Base-by-base conservation (phyloP, 2,329 filamentous ascomycete species). In the Pestalotiopsis sp. region DNA sequence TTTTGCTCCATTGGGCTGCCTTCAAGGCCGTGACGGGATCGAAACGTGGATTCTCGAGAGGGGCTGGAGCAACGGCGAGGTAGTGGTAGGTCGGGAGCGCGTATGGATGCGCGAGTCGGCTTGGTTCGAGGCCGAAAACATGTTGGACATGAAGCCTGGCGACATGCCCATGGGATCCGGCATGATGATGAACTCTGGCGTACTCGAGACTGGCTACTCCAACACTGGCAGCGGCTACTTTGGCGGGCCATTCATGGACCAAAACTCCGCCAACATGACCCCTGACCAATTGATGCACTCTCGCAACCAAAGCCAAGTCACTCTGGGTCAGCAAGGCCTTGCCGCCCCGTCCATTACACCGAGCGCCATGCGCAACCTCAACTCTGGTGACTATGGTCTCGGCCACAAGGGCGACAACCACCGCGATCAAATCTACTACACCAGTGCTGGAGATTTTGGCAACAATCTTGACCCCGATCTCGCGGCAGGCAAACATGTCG, bases 111-210 rank as follows among this genome's bases (percentile, higher is more conserved):
- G 95, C 64, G 96, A 99, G 80, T 87, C 85, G 68, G 93, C 95
- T 2, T 99, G 96, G 95, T 98, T 95, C 95, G 95, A 98, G 80
- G 95, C 95, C 4, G 96, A 99, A 82, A 93, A 89, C 70, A 97
- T 98, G 92, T 90, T 98, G 36, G 96, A 99, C 76, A 85, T 97
- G 75, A 95, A 96, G 80, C 89, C 91, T 1, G 84, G 87, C 66
- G 73, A 73, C 56, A 79, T 80, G 59, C 71, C 74, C 45, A 69
- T 71, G 52, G 71, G 71, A 49, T 75, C 79, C 75, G 72, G 76
- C 63, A 77, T 78, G 63, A 76, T 80, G 23, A 73, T 75, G 68
- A 76, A 80, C 69, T 76, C 81, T 36, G 85, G 86, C 59, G 88
- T 87, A 69, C 87, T 95, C 72, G 93, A 95, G 39, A 90, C 88